Evolutionary conservation across 2,329 filamentous ascomycete genomes (phyloP), one percentile per base, ranked within the genome.

Genomic region (Sarocladiaceae sp.): DNA sequence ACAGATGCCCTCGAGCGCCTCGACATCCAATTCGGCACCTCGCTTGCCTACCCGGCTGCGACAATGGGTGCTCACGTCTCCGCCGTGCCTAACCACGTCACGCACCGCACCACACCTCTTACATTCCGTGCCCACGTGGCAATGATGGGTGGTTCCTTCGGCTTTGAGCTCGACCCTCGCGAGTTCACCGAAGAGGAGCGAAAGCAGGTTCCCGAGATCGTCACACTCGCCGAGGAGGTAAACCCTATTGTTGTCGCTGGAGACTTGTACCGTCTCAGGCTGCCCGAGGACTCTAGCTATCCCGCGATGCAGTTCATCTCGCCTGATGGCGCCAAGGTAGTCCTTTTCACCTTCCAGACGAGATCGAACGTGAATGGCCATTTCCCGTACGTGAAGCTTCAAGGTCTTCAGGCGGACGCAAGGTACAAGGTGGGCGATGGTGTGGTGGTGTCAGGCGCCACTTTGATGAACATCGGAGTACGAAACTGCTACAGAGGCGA

Each of bases 61-160:
- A 64, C 77, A 0, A 82, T 83, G 78, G 78, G 76, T 1, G 80
- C 78, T 16, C 80, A 83, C 55, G 64, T 83, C 23, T 80, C 76
- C 7, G 72, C 72, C 0, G 70, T 80, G 0, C 79, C 79, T 1
- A 83, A 83, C 50, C 69, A 72, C 0, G 60, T 76, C 21, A 80
- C 77, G 0, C 58, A 65, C 1, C 75, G 80, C 18, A 74, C 69
- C 1, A 73, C 74, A 2, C 72, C 78, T 0, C 67, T 83, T 13
- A 58, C 60, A 1, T 82, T 83, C 63, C 76, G 80, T 27, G 77
- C 74, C 0, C 78, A 82, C 45, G 80, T 83, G 0, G 80, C 80
- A 3, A 78, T 82, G 65, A 83, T 82, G 79, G 80, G 80, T 45
- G 80, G 80, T 2, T 80, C 76, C 0, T 83, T 83, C 50, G 80